Percentiles rank a stretch among this genome's conserved stretches.
Evolutionary conservation across 257 asterid genomes (phyloP).

Genomic region (Knoxia roxburghii): DNA sequence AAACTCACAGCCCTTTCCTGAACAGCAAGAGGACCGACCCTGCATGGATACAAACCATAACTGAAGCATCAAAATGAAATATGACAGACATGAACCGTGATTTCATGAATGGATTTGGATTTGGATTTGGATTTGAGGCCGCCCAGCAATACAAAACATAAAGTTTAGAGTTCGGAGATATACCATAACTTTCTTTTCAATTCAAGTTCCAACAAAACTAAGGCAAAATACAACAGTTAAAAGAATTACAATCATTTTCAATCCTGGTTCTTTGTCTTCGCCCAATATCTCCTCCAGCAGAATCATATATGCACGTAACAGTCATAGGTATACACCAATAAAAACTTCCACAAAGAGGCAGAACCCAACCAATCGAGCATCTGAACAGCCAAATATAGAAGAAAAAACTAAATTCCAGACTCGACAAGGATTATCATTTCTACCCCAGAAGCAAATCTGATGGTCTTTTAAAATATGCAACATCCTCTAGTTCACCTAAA

Average conservation of each 20-base stretch:
- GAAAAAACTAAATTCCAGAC: conserved; percentile 2
- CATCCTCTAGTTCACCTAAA: conserved; percentile 6
- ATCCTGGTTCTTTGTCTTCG: neutral
- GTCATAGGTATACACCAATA: conserved; percentile 5
- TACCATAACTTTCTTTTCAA: too few species aligned
- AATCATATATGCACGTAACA: neutral
- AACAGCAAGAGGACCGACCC: conserved; percentile 38
- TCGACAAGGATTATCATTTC: conserved; percentile 9
- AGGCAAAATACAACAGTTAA: conserved; percentile 25
- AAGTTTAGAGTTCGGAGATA: conserved; percentile 8
- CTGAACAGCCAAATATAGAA: neutral
- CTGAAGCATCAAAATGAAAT: conserved; percentile 18
- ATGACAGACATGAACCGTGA: conserved; percentile 6
- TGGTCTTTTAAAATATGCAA: neutral
- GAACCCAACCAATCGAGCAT: neutral
- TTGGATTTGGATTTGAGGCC: neutral
- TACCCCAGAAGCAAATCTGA: neutral
- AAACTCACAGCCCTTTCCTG: conserved; percentile 43
- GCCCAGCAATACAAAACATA: conserved; percentile 4
- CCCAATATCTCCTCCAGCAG: conserved; percentile 11
- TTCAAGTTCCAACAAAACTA: conserved; percentile 12
- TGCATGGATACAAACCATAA: conserved; percentile 37
- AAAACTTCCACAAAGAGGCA: conserved; percentile 4
- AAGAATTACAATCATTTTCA: conserved; percentile 10
- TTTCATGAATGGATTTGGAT: conserved; percentile 13